These are phyloP conservation scores for Acidomyces sp. DNA, from an alignment of 495 filamentous ascomycete species.

Conservation along the genomic window DNA sequence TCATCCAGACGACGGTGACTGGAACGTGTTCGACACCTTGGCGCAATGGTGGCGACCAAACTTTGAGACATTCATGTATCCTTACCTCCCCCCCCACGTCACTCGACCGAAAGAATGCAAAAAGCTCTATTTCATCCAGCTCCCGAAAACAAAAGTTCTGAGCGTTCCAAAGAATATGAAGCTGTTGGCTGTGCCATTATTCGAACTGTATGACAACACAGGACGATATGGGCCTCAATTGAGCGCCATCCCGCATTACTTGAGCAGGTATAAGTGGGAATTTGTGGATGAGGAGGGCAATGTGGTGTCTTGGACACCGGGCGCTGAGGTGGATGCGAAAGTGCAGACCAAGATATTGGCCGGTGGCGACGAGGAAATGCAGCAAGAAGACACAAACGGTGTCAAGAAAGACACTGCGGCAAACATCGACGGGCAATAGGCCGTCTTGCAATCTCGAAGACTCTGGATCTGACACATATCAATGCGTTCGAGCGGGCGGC, in stretches of 20 bases:
- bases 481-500: no score
- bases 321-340: constrained; percentile 40
- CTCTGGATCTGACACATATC: no score
- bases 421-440: no score
- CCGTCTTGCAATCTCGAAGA: no score
- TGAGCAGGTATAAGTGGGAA: constrained; percentile 93
- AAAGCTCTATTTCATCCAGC: constrained; percentile 92
- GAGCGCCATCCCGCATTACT: constrained; percentile 84
- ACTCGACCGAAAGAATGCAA: constrained; percentile 98
- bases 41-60: constrained; percentile 98
- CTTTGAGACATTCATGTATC: constrained; percentile 99
- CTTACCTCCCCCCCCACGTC: constrained; percentile 87
- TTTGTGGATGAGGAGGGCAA: constrained; percentile 93
- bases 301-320: constrained; percentile 76
- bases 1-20: constrained; percentile 75
- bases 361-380: constrained; percentile 47
- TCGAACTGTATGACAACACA: constrained; percentile 96
- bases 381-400: no score
- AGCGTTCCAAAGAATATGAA: constrained; percentile 99
- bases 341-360: constrained; percentile 62
- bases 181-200: constrained; percentile 85
- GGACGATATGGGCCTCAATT: constrained; percentile 89
- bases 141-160: constrained; percentile 88
- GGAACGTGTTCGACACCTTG: constrained; percentile 86
- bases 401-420: no score